Evolutionary conservation across 805 yeast genomes (phyloP).

Genomic region (Komagataella mondaviorum): DNA sequence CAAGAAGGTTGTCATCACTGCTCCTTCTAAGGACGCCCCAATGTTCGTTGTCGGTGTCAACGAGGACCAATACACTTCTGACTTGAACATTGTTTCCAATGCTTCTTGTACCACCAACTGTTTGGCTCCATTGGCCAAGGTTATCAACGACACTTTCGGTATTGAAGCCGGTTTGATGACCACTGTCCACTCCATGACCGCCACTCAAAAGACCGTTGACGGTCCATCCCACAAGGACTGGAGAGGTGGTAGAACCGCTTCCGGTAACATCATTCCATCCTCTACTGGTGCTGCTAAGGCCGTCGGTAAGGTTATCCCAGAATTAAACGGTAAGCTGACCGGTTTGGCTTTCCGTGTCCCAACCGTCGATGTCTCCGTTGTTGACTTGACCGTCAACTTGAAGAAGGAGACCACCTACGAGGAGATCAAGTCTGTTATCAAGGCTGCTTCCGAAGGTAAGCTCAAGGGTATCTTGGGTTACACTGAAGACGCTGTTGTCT

Average conservation of each 20-base stretch:
- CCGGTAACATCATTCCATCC: conserved; percentile 90
- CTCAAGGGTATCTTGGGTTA: conserved; percentile 77
- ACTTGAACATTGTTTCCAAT: conserved; percentile 69
- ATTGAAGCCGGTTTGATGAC: conserved; percentile 91
- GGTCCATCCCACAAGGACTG: conserved; percentile 97
- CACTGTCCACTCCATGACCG: conserved; percentile 92
- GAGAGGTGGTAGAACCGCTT: conserved; percentile 98
- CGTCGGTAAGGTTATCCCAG: conserved; percentile 90
- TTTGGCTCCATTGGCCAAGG: conserved; percentile 90
- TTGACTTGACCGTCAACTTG: conserved; percentile 80
- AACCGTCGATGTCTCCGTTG: conserved; percentile 87
- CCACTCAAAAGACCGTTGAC: conserved; percentile 92
- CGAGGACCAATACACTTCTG: conserved; percentile 64
- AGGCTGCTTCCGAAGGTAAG: conserved; percentile 65
- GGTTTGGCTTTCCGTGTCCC: conserved; percentile 94
- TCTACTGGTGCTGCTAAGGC: conserved; percentile 98
- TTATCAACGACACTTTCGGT: conserved; percentile 73
- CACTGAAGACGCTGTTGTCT: conserved; percentile 89
- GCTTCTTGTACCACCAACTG: conserved; percentile 96
- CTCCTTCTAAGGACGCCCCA: conserved; percentile 90
- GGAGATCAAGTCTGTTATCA: conserved; percentile 65
- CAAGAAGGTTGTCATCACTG: conserved; percentile 89
- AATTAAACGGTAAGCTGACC: conserved; percentile 82
- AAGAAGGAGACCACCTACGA: conserved; percentile 68
- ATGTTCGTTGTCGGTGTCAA: conserved; percentile 93